These are phyloP conservation scores for Melaleuca alternifolia DNA, from an alignment of 345 rosid genomes.

Conservation along the genomic window DNA sequence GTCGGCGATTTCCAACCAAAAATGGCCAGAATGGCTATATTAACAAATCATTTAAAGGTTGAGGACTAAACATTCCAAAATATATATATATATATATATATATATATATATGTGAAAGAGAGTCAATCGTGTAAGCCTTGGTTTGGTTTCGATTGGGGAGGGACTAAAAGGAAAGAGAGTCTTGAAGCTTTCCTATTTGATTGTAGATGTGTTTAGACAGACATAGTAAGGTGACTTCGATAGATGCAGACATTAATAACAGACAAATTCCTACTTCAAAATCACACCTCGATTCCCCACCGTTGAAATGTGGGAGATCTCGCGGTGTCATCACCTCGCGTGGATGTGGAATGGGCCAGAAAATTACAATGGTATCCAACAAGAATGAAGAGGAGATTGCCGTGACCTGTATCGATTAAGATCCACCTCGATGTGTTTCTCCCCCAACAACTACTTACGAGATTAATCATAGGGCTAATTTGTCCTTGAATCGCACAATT, in stretches of 20 bases:
- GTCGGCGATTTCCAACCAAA: not conserved
- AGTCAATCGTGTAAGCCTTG: not conserved
- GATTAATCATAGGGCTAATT: not conserved
- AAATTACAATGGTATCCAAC: not conserved
- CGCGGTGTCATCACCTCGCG: accelerated
- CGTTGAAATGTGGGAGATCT: not conserved
- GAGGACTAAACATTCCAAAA: too few relatives aligned
- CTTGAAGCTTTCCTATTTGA: too few relatives aligned
- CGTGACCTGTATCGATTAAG: not conserved
- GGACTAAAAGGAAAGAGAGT: not conserved
- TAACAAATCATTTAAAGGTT: not conserved
- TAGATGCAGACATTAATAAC: too few relatives aligned
- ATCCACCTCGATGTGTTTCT: accelerated
- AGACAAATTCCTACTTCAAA: too few relatives aligned
- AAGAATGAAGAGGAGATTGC: not conserved
- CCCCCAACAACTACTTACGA: not conserved
- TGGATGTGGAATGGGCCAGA: not conserved
- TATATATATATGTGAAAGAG: too few relatives aligned
- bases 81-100: too few relatives aligned
- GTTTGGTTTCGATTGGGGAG: not conserved
- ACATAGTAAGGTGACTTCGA: too few relatives aligned
- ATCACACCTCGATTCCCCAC: not conserved
- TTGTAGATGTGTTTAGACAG: too few relatives aligned
- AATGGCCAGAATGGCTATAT: accelerated
- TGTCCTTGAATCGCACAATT: accelerated